These are phyloP conservation scores for Barbarea vulgaris DNA, from an alignment of 345 rosid species.

Conservation along the genomic window DNA sequence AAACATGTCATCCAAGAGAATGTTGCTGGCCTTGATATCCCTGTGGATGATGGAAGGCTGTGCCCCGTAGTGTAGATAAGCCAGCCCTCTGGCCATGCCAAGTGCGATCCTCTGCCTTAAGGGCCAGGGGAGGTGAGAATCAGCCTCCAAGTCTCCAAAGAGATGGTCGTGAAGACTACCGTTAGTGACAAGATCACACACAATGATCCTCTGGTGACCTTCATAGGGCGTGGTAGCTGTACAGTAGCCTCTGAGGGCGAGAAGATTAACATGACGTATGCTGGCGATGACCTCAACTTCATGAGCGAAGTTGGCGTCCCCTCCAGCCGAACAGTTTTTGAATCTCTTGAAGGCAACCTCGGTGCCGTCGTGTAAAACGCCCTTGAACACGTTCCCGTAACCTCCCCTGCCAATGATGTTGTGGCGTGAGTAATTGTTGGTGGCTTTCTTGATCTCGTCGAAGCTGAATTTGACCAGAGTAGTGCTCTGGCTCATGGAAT, in stretches of 20 bases:
- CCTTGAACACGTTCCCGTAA: conserved; percentile 84
- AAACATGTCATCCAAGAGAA: conserved; percentile 79
- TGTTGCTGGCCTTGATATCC: conserved; percentile 87
- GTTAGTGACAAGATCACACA: conserved; percentile 77
- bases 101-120: conserved; percentile 75
- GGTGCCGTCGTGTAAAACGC: conserved; percentile 64
- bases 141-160: conserved; percentile 49
- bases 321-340: conserved; percentile 82
- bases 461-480: conserved; percentile 59
- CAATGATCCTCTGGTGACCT: conserved; percentile 97
- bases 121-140: conserved; percentile 72
- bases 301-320: conserved; percentile 71
- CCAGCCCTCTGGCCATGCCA: conserved; percentile 85
- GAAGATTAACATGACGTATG: conserved; percentile 84
- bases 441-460: conserved; percentile 79
- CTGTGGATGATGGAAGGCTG: conserved; percentile 81
- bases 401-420: conserved; percentile 84
- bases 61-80: conserved; percentile 85
- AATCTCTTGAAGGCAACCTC: conserved; percentile 92
- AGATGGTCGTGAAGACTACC: conserved; percentile 87
- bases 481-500: conserved; percentile 69
- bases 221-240: conserved; percentile 74
- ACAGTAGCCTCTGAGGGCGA: conserved; percentile 80
- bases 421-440: conserved; percentile 70
- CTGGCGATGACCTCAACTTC: conserved; percentile 94